phyloP scores from a whole-genome alignment of 257 asterid genomes.

The Sherardia arvensis region DNA sequence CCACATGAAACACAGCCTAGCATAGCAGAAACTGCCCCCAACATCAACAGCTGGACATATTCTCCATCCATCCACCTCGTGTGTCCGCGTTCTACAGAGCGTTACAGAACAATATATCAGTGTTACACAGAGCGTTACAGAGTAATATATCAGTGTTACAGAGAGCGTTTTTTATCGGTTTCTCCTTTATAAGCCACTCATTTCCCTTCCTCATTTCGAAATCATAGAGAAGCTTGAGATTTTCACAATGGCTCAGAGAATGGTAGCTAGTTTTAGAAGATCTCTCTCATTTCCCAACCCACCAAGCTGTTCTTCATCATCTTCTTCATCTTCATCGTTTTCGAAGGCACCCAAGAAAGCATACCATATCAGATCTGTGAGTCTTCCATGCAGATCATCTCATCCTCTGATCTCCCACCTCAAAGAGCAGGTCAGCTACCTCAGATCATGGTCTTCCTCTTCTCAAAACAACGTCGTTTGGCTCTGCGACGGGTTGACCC shows the following conservation, averaged over 20 bases:
- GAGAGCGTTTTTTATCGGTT: neutral
- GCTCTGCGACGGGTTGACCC: constrained; percentile 50
- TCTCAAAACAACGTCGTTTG: constrained; percentile 28
- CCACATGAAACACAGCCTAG: constrained; percentile 6
- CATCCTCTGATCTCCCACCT: constrained; percentile 69
- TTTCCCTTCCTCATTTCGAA: neutral
- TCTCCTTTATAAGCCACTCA: neutral
- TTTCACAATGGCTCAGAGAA: constrained; percentile 42
- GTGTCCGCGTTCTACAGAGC: neutral
- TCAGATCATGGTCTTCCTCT: constrained; percentile 31
- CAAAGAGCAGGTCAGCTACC: constrained; percentile 36
- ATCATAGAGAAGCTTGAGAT: neutral
- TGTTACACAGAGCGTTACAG: neutral
- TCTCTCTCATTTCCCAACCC: constrained; percentile 72
- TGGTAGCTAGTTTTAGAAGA: constrained; percentile 68
- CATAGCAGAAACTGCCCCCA: constrained; percentile 7
- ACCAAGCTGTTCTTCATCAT: constrained; percentile 17
- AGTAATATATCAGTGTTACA: neutral
- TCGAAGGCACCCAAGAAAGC: constrained; percentile 26
- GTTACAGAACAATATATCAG: neutral
- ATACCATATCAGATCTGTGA: constrained; percentile 63
- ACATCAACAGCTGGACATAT: constrained; percentile 20
- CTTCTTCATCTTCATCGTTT: constrained; percentile 18
- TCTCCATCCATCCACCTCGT: constrained; percentile 13
- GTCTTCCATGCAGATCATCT: constrained; percentile 57